Evolutionary conservation across 176 grass and related monocot genomes (phyloP), one percentile per base, ranked within the genome.

Genomic region (Hyparrhenia diplandra): DNA sequence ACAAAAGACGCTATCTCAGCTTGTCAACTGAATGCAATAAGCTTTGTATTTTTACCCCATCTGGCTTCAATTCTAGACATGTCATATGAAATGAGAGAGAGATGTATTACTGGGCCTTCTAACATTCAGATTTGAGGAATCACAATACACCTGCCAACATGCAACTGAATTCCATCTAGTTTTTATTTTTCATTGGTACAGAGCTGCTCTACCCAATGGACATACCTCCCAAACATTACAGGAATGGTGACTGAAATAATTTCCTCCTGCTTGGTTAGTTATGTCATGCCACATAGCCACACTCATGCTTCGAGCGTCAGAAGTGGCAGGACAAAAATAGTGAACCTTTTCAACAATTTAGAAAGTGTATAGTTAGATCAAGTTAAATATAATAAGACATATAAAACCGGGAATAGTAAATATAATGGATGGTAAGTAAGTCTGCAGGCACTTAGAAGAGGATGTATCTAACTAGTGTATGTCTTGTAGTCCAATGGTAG

Each of bases 171-270:
- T 82, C 79, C 75, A 85, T 77, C 37, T 36, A 76, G 28, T 59
- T 28, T 27, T 31, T 27, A n/a, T n/a, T 69, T 59, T 89, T 69
- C 24, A 78, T 46, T 29, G 45, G 24, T 57, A 81, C 37, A 68
- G 43, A 94, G n/a, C n/a, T n/a, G n/a, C n/a, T n/a, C n/a, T n/a
- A n/a, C n/a, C n/a, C n/a, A n/a, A n/a, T n/a, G n/a, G n/a, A n/a
- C n/a, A n/a, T n/a, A n/a, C 95, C 95, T 94, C 81, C 92, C 92
- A 76, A 92, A 97, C 95, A 97, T 97, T 64, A 94, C 95, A 23
- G 89, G 80, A 87, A 97, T 88, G 52, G 73, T 79, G 60, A 82
- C 81, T 8, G 32, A 32, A 32, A 32, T 32, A 85, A 69, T 72
- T 42, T 51, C 67, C 85, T 81, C 83, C 90, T 80, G 59, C 39